phyloP scores from a whole-genome alignment of 768 basidiomycete species.

The Russula olivacea region DNA sequence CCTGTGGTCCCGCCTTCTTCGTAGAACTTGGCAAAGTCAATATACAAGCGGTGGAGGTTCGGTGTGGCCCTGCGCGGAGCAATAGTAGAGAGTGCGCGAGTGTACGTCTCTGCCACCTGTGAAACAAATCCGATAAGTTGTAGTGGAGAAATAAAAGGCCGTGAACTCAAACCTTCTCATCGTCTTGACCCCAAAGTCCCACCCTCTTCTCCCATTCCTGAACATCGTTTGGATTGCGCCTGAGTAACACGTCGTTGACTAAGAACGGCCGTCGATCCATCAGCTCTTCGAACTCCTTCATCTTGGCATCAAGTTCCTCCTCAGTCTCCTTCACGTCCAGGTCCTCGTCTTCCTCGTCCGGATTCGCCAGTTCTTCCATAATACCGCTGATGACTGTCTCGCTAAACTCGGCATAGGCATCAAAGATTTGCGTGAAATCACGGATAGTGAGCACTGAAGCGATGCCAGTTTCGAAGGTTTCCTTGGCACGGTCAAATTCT shows the following conservation, averaged over 20 bases:
- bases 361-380: constrained; percentile 78
- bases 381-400: constrained; percentile 84
- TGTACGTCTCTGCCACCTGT: constrained; percentile 91
- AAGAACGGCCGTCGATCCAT: constrained; percentile 96
- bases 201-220: constrained; percentile 99
- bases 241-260: constrained; percentile 88
- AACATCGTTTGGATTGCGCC: constrained; percentile 95
- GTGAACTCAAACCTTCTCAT: constrained; percentile 64
- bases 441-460: constrained; percentile 82
- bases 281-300: constrained; percentile 89
- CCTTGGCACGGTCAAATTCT: constrained; percentile 87
- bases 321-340: constrained; percentile 74
- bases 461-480: constrained; percentile 84
- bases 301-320: constrained; percentile 74
- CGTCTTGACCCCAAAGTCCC: constrained; percentile 87
- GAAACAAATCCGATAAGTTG: constrained; percentile 3
- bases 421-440: constrained; percentile 97
- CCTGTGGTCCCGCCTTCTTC: constrained; percentile 87
- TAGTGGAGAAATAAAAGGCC: background rate
- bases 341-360: constrained; percentile 73
- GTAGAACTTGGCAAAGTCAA: constrained; percentile 97
- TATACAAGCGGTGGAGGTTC: constrained; percentile 82
- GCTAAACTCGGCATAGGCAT: constrained; percentile 91
- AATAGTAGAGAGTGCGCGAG: constrained; percentile 81
- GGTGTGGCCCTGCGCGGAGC: constrained; percentile 85